Percentiles rank a stretch among this genome's conserved stretches.
phyloP scores from a whole-genome alignment of 2,329 filamentous ascomycete genomes.

The Neopestalotiopsis sp. region DNA sequence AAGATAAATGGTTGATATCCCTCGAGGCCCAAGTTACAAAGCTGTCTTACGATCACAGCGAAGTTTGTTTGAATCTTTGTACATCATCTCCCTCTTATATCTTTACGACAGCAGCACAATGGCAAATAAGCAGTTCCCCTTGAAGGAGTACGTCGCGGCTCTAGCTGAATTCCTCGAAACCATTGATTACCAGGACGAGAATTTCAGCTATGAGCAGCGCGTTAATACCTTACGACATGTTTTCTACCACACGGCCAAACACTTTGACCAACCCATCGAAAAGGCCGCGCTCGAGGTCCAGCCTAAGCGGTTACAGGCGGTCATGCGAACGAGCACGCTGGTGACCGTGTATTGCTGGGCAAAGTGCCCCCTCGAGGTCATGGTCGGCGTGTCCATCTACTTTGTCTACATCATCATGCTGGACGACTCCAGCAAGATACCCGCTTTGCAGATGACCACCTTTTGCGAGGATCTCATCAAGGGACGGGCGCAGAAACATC shows the following conservation, averaged over 20 bases:
- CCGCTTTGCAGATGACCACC: slow-evolving; percentile 23
- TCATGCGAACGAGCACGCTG: slow-evolving; percentile 32
- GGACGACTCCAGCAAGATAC: slow-evolving; percentile 26
- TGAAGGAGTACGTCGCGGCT: neutral
- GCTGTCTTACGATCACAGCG: neutral
- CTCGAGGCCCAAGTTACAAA: neutral
- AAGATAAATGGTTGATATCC: neutral
- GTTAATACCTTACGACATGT: slow-evolving; percentile 23
- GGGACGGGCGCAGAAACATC: slow-evolving; percentile 23
- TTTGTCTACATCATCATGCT: slow-evolving; percentile 28
- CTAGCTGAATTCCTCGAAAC: slow-evolving; percentile 25
- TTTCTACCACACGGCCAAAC: slow-evolving; percentile 25
- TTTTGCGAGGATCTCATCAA: slow-evolving; percentile 26
- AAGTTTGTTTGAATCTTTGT: neutral
- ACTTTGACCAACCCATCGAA: slow-evolving; percentile 26
- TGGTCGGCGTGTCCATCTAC: slow-evolving; percentile 28
- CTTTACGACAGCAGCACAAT: neutral
- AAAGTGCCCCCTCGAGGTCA: slow-evolving; percentile 27
- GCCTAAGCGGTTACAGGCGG: slow-evolving; percentile 22
- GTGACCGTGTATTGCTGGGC: slow-evolving; percentile 36
- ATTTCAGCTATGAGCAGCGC: slow-evolving; percentile 24
- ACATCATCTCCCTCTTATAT: neutral
- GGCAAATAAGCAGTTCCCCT: neutral
- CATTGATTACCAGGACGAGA: slow-evolving; percentile 27
- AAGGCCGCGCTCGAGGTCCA: slow-evolving; percentile 21